Percentiles rank a stretch among this genome's conserved stretches.
These are phyloP conservation scores for Curvularia verruculosa DNA, from an alignment of 2,329 filamentous ascomycete genomes.

Conservation along the genomic window DNA sequence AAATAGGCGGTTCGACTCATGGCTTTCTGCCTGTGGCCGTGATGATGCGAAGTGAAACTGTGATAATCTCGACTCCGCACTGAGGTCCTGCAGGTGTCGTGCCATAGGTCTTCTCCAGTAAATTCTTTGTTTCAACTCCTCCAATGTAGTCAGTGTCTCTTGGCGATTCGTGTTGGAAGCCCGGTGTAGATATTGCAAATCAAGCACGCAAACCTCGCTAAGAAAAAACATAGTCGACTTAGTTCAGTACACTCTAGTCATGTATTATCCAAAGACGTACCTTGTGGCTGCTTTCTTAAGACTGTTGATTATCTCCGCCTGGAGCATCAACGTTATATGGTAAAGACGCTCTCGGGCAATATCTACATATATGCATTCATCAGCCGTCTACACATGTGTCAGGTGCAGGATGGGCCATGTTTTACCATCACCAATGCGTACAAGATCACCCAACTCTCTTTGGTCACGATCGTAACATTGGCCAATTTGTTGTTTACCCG, in stretches of 20 bases:
- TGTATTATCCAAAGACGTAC: constrained; percentile 26
- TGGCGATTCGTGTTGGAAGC: constrained; percentile 45
- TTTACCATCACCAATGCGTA: constrained; percentile 50
- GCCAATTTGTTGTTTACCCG: constrained; percentile 46
- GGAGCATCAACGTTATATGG: constrained; percentile 49
- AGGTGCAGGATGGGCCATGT: constrained; percentile 22
- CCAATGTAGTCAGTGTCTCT: constrained; percentile 42
- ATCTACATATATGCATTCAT: constrained; percentile 27
- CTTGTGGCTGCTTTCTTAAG: constrained; percentile 46
- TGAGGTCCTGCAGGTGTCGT: constrained; percentile 20
- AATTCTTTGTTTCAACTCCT: constrained; percentile 49
- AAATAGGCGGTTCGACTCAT: constrained; percentile 9
- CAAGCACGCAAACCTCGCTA: constrained; percentile 33
- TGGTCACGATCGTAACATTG: constrained; percentile 43
- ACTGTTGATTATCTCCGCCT: constrained; percentile 49
- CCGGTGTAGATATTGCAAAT: constrained; percentile 46
- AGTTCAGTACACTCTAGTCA: background rate
- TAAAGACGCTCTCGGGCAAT: constrained; percentile 46
- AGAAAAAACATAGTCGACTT: background rate
- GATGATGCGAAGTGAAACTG: constrained; percentile 21
- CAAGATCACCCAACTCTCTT: constrained; percentile 44
- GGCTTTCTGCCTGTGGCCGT: constrained; percentile 18
- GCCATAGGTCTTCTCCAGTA: constrained; percentile 30
- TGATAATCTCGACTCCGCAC: constrained; percentile 5
- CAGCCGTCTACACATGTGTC: constrained; percentile 5